Evolutionary conservation across 2,329 filamentous ascomycete species (phyloP), one percentile per base, ranked within the genome.

Genomic region (Ophiognomonia clavigignenti-juglandacearum): DNA sequence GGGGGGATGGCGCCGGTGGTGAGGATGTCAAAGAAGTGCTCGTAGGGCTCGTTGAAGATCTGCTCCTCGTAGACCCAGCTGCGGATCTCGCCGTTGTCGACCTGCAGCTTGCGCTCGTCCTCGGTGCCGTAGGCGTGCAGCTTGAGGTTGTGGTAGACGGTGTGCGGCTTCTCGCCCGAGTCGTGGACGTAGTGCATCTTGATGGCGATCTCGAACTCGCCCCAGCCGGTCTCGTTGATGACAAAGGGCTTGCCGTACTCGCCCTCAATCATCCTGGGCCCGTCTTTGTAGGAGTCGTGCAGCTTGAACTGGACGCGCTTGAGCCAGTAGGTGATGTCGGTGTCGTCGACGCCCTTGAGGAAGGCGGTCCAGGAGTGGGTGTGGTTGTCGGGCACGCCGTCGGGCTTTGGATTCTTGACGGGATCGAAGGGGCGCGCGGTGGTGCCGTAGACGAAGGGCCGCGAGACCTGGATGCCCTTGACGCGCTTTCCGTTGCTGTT

Each of bases 261-360:
- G 51, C 81, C 80, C 60, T 96, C 91, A 60, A 93, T 75, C 63
- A 86, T 95, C 57, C 93, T 86, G 19, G 93, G 78, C 48, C 87
- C 87, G 66, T 96, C 95, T 23, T 89, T 84, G 64, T 96, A 97
- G 9, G 92, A 96, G 67, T 97, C 91, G 74, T 96, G 92, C 14
- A 98, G 81, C 67, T 97, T 97, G 72, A 98, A 98, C 65, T 96
- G 91, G 1, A 98, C 92, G 59, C 95, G 92, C 49, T 92, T 88
- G 56, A 97, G 77, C 90, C 93, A 98, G 67, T 95, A 93, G 23
- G 88, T 90, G 56, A 97, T 86, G 62, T 96, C 88, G 51, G 88
- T 87, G 64, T 88, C 88, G 59, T 95, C 89, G 45, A 96, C 76
- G 39, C 91, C 89, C 62, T 87, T 87, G 48, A 98, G 88, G 65